Conservation (phyloP, 768 basidiomycete genomes). For the Cystobasidium tubakii region DNA sequence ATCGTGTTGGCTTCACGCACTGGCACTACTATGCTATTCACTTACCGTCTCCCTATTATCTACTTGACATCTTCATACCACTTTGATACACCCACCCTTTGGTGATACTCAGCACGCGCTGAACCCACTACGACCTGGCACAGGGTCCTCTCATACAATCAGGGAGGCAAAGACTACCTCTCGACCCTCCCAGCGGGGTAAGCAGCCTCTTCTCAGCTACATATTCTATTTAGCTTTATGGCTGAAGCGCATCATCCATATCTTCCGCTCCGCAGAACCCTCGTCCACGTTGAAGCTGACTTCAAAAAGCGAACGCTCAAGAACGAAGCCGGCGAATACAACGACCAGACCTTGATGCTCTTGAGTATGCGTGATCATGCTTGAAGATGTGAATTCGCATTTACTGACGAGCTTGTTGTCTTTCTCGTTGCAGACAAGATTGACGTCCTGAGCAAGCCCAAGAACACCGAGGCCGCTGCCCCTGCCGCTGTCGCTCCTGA, state of each 20-base stretch:
- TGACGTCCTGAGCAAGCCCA: constrained; percentile 19
- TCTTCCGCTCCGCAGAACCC: constrained; percentile 48
- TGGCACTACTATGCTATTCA: not conserved
- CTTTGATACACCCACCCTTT: too few relatives aligned
- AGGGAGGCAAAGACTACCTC: constrained; percentile 60
- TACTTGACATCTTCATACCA: too few relatives aligned
- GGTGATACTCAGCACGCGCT: constrained; percentile 59
- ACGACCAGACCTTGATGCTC: constrained; percentile 27
- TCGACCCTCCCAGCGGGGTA: constrained; percentile 61
- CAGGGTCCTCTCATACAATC: constrained; percentile 65
- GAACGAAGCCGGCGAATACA: constrained; percentile 28
- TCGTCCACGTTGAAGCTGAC: constrained; percentile 72
- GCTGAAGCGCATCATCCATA: not conserved
- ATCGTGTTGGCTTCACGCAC: not conserved
- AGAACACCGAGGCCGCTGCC: not conserved
- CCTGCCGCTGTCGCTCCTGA: too few relatives aligned
- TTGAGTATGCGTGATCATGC: constrained; percentile 12
- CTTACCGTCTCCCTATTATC: too few relatives aligned
- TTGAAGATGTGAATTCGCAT: too few relatives aligned
- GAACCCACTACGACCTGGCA: constrained; percentile 66
- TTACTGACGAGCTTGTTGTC: not conserved
- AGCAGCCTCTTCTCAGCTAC: not conserved
- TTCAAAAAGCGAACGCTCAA: constrained; percentile 58
- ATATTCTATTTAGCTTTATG: not conserved
- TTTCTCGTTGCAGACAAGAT: not conserved